Evolutionary conservation across 164 flowering plant species (phyloP).

Genomic region (Sedum album): DNA sequence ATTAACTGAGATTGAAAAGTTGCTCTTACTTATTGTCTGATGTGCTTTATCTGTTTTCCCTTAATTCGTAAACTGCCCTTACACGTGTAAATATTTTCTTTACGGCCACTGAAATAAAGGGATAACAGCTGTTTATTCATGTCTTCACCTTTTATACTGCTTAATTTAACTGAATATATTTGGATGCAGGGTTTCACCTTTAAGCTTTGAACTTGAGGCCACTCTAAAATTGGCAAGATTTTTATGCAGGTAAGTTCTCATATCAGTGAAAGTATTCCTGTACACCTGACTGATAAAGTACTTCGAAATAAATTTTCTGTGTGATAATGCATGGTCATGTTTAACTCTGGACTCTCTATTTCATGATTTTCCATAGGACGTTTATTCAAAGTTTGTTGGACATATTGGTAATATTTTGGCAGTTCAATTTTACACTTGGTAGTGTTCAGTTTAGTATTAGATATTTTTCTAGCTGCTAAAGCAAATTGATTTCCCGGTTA

Average conservation of each 20-base stretch:
- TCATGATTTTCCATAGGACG: neutral
- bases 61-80: neutral
- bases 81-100: neutral
- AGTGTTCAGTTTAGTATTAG: neutral
- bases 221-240: slow-evolving; percentile 88
- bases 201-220: slow-evolving; percentile 97
- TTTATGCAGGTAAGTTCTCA: slow-evolving; percentile 69
- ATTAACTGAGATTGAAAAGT: slow-evolving; percentile 1
- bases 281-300: neutral
- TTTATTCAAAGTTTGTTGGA: neutral
- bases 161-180: slow-evolving; percentile 6
- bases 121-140: neutral
- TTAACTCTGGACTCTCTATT: neutral
- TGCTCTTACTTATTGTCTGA: neutral
- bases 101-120: neutral
- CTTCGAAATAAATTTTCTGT: neutral
- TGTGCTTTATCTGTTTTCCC: neutral
- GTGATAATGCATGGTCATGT: neutral
- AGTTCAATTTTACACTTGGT: neutral
- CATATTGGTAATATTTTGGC: neutral
- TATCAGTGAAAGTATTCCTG: neutral
- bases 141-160: neutral
- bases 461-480: neutral
- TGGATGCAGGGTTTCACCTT: slow-evolving; percentile 84
- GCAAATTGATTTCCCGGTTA: neutral